Conservation (phyloP, 208 protist species). For the Leishmania amazonensis region DNA sequence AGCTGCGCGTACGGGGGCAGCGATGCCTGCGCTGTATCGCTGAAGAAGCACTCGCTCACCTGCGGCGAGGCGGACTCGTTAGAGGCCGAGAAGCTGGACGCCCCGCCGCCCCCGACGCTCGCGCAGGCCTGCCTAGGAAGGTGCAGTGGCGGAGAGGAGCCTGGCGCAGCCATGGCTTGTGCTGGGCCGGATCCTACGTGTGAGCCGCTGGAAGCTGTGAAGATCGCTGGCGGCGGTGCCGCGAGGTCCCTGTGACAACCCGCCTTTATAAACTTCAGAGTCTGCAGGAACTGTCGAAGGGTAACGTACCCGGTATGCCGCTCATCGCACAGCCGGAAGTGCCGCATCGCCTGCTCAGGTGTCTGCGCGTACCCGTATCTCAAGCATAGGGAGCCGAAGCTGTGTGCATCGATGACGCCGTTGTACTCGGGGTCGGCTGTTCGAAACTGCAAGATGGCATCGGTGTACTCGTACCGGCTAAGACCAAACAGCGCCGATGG, state of each 20-base stretch:
- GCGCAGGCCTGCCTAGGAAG: neutral
- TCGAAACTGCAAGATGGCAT: conserved; percentile 85
- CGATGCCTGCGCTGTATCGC: neutral
- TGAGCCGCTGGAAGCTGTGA: neutral
- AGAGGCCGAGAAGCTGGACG: neutral
- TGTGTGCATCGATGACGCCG: conserved; percentile 55
- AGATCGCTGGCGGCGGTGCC: neutral
- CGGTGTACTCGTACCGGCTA: conserved; percentile 77
- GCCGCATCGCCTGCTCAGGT: conserved; percentile 31
- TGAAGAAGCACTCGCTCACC: conserved; percentile 1
- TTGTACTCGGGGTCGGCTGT: conserved; percentile 69
- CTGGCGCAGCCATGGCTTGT: neutral
- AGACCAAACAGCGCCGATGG: conserved; percentile 71
- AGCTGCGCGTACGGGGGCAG: neutral
- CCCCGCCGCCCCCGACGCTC: neutral
- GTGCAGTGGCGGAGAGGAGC: neutral
- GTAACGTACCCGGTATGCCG: conserved; percentile 27
- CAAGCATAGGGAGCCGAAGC: conserved; percentile 52
- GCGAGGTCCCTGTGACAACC: neutral
- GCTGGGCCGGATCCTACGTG: neutral
- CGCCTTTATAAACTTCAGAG: conserved; percentile 24
- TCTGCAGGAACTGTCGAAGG: conserved; percentile 37
- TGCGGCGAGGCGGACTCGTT: conserved; percentile 1
- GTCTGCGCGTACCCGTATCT: conserved; percentile 34
- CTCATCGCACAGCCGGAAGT: conserved; percentile 41